A percentile compares a stretch with the other conserved stretches of the same genome.
These are phyloP conservation scores for Lecanicillium sp. DNA, from an alignment of 2,329 filamentous ascomycete genomes.

Conservation along the genomic window DNA sequence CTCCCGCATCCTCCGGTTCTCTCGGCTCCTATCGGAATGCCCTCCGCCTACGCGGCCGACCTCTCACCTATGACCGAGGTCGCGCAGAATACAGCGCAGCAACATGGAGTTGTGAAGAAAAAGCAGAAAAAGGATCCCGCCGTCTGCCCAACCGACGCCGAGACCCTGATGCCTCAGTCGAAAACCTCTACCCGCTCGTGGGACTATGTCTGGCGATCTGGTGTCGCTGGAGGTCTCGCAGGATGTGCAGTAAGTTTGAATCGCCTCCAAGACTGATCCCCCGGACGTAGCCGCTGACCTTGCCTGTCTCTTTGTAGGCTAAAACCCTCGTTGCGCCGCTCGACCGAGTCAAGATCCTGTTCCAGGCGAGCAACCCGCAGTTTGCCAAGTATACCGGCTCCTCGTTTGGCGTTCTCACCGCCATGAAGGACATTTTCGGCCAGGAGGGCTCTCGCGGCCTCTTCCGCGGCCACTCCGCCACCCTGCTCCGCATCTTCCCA, in stretches of 20 bases:
- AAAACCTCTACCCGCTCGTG: constrained; percentile 54
- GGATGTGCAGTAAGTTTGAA: constrained; percentile 71
- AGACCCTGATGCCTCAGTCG: constrained; percentile 34
- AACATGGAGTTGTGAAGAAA: constrained; percentile 17
- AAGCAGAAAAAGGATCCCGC: constrained; percentile 28
- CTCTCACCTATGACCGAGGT: constrained; percentile 53
- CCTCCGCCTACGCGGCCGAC: constrained; percentile 40
- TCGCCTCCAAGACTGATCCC: not conserved
- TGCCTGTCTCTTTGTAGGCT: constrained; percentile 45
- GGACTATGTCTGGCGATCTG: constrained; percentile 78
- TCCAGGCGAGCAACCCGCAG: constrained; percentile 89
- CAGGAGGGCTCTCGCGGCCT: constrained; percentile 69
- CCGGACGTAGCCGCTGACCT: not conserved
- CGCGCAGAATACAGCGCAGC: constrained; percentile 26
- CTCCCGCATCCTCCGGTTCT: constrained; percentile 6
- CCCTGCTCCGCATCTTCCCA: constrained; percentile 87
- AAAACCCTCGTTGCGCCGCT: constrained; percentile 95
- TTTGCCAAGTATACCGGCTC: constrained; percentile 89
- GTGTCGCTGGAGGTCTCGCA: constrained; percentile 80
- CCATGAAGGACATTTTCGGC: constrained; percentile 75
- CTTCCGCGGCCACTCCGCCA: constrained; percentile 91
- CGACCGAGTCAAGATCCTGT: constrained; percentile 96
- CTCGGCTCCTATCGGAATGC: constrained; percentile 12
- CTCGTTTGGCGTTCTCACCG: constrained; percentile 75
- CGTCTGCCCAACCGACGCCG: constrained; percentile 43